Evolutionary conservation across 495 filamentous ascomycete species (phyloP), one percentile per base, ranked within the genome.

Genomic region (Lophiotrema nucula): DNA sequence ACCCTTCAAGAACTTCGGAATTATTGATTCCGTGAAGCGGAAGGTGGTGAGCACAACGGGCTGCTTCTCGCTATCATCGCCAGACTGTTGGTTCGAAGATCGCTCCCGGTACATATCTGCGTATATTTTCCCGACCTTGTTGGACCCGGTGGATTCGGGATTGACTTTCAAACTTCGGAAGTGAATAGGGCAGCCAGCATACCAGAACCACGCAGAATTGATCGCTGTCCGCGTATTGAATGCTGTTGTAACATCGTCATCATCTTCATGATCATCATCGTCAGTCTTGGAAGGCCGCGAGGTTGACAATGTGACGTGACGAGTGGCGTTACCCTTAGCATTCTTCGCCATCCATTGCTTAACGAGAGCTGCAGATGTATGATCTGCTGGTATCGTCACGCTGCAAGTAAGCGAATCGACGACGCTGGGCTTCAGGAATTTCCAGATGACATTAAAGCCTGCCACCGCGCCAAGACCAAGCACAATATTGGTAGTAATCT

Each of bases 151-250:
- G n/a, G n/a, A n/a, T n/a, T n/a, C n/a, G n/a, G n/a, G n/a, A n/a
- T n/a, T n/a, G n/a, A n/a, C n/a, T n/a, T n/a, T n/a, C n/a, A n/a
- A n/a, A n/a, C n/a, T n/a, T n/a, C n/a, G n/a, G n/a, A n/a, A n/a
- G n/a, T n/a, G n/a, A 6, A 54, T 4, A 2, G 39, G 37, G 12
- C 18, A 10, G 4, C 22, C 22, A 2, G 15, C 23, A 15, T 38
- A 54, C 51, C 51, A 54, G 23, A 54, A 45, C 51, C 37, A 54
- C 6, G 22, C 35, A 18, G 37, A 44, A 12, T 38, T 35, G 24
- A 26, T 38, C 5, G 35, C 48, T 21, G 28, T 52, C 23, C 25
- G 8, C 39, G 39, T 11, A 21, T 43, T 12, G 19, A 12, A 21
- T 6, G 18, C 19, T 6, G 10, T 13, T 8, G 39, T 11, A 21